phyloP scores from a whole-genome alignment of 2,329 filamentous ascomycete species.

The Fusarium tricinctum region DNA sequence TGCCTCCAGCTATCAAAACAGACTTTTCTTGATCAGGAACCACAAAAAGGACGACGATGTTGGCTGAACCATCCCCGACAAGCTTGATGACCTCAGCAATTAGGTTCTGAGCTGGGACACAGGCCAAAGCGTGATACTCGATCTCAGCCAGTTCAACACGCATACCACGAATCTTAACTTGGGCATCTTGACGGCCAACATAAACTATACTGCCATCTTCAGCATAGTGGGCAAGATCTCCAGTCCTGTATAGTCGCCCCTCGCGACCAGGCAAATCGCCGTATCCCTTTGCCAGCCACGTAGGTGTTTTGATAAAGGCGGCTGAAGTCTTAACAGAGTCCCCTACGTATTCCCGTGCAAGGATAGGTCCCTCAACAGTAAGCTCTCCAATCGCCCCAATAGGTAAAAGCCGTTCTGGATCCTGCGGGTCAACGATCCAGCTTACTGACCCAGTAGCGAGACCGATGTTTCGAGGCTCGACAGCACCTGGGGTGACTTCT shows the following conservation, averaged over 20 bases:
- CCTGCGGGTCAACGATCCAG: constrained; percentile 20
- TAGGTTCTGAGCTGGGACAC: background rate
- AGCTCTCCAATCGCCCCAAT: constrained; percentile 57
- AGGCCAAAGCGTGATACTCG: constrained; percentile 6
- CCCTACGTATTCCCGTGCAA: constrained; percentile 59
- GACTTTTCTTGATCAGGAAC: background rate
- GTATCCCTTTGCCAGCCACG: background rate
- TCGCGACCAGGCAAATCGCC: background rate
- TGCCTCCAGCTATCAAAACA: background rate
- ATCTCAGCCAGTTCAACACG: constrained; percentile 59
- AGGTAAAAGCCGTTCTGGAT: constrained; percentile 38
- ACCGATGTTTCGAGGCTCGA: constrained; percentile 9
- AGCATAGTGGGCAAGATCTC: constrained; percentile 42
- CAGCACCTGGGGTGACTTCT: background rate
- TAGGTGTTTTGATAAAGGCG: constrained; percentile 2
- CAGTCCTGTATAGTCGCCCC: background rate
- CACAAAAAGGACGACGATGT: constrained; percentile 2
- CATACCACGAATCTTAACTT: constrained; percentile 70
- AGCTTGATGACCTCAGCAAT: constrained; percentile 9
- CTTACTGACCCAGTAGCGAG: background rate
- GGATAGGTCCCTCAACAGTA: constrained; percentile 63
- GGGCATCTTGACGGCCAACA: constrained; percentile 65
- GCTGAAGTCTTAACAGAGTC: constrained; percentile 17
- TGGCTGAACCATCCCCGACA: background rate
- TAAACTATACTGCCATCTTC: constrained; percentile 55